Evolutionary conservation across 2,329 filamentous ascomycete species (phyloP).

Genomic region (Stylonectria norvegica): DNA sequence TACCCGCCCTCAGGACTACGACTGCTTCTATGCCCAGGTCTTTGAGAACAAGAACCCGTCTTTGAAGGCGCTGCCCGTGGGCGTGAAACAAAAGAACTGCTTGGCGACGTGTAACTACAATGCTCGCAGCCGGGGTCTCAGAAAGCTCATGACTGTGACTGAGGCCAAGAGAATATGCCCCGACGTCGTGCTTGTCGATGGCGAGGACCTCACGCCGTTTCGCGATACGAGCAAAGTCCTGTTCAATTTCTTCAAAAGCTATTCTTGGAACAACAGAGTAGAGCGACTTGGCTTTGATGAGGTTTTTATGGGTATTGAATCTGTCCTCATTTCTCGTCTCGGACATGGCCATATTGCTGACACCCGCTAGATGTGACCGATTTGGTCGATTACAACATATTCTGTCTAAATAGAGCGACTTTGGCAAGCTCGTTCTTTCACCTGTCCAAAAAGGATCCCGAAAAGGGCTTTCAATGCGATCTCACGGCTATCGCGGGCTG

Average conservation of each 20-base stretch:
- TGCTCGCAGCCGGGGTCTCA: conserved; percentile 67
- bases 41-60: conserved; percentile 77
- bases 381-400: conserved; percentile 76
- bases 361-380: conserved; percentile 74
- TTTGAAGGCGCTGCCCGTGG: conserved; percentile 70
- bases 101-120: conserved; percentile 93
- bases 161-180: conserved; percentile 80
- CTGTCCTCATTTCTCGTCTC: too few species aligned
- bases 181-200: conserved; percentile 79
- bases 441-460: conserved; percentile 68
- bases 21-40: conserved; percentile 93
- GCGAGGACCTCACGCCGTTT: conserved; percentile 82
- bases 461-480: conserved; percentile 76
- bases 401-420: conserved; percentile 64
- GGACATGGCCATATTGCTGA: too few species aligned
- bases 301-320: conserved; percentile 53
- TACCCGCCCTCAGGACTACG: conserved; percentile 58
- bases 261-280: conserved; percentile 73
- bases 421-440: conserved; percentile 74
- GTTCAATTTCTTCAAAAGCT: conserved; percentile 67
- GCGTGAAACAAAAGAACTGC: conserved; percentile 90
- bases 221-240: conserved; percentile 81
- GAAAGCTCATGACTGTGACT: conserved; percentile 80
- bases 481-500: conserved; percentile 64
- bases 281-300: conserved; percentile 91